Percentiles rank a stretch among this genome's conserved stretches.
phyloP scores from a whole-genome alignment of 2,329 filamentous ascomycete genomes.

The Parastagonospora nodorum region DNA sequence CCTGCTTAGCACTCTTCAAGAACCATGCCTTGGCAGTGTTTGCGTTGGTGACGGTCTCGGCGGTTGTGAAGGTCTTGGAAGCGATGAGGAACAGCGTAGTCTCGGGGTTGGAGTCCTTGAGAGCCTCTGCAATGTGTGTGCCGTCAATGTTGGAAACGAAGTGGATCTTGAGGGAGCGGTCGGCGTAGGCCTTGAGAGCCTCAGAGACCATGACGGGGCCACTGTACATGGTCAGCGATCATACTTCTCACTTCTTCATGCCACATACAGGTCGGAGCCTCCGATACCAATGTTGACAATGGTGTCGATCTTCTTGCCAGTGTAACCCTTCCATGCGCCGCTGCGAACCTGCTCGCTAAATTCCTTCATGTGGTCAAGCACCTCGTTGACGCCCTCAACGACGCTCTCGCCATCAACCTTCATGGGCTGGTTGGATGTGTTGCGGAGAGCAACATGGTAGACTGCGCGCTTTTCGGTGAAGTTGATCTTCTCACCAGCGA shows the following conservation, averaged over 20 bases:
- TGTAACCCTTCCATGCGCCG: constrained; percentile 95
- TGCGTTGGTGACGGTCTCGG: constrained; percentile 95
- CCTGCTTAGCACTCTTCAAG: constrained; percentile 80
- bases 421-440: constrained; percentile 80
- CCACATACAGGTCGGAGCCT: constrained; percentile 90
- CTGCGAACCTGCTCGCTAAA: constrained; percentile 94
- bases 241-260: neutral
- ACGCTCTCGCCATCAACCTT: constrained; percentile 91
- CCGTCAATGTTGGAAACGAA: constrained; percentile 99
- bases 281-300: constrained; percentile 98
- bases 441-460: constrained; percentile 92
- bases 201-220: constrained; percentile 99
- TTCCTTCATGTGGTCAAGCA: constrained; percentile 96
- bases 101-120: constrained; percentile 87
- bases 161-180: constrained; percentile 84
- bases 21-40: constrained; percentile 98
- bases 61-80: constrained; percentile 99
- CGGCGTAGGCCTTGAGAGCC: constrained; percentile 92
- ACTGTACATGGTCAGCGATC: constrained; percentile 48
- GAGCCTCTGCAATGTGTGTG: constrained; percentile 94
- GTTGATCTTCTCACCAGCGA: constrained; percentile 97
- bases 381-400: constrained; percentile 89
- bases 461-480: constrained; percentile 97
- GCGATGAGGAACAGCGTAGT: constrained; percentile 98
- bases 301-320: constrained; percentile 94